Evolutionary conservation across 768 basidiomycete genomes (phyloP).

Genomic region (Agaricus blazei): DNA sequence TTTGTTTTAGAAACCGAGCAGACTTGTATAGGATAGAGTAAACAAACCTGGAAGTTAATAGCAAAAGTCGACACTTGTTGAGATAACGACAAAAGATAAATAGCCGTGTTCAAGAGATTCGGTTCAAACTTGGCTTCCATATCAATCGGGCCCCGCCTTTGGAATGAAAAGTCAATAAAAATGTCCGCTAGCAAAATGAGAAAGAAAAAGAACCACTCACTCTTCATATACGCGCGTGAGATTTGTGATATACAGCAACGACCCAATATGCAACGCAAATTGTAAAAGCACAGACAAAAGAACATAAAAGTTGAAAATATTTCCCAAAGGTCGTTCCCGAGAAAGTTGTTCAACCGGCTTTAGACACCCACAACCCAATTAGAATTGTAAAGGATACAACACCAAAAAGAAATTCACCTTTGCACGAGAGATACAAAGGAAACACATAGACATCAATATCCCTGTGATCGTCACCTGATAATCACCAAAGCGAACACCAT

Average conservation of each 20-base stretch:
- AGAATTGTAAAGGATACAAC: neutral
- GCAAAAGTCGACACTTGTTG: conserved; percentile 99
- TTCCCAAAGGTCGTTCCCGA: conserved; percentile 86
- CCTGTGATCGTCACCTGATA: conserved; percentile 98
- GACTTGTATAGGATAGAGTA: neutral
- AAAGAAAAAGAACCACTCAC: conserved; percentile 38
- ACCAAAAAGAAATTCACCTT: conserved; percentile 58
- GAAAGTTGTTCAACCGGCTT: conserved; percentile 97
- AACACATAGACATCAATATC: conserved; percentile 97
- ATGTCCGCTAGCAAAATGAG: neutral
- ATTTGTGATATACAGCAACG: conserved; percentile 90
- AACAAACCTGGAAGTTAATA: conserved; percentile 87
- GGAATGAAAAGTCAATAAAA: conserved; percentile 6
- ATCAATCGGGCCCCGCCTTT: conserved; percentile 72
- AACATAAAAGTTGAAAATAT: conserved; percentile 97
- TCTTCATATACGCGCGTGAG: conserved; percentile 74
- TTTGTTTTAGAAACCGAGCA: neutral
- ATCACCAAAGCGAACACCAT: conserved; percentile 99
- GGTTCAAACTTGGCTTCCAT: conserved; percentile 97
- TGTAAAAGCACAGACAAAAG: conserved; percentile 87
- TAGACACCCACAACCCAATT: neutral
- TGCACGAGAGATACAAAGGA: conserved; percentile 95
- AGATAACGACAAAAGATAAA: conserved; percentile 91
- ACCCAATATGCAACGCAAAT: conserved; percentile 88
- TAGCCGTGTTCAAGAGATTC: conserved; percentile 90